Conservation (phyloP, 2,329 filamentous ascomycete genomes). For the Penicillium sp. region DNA sequence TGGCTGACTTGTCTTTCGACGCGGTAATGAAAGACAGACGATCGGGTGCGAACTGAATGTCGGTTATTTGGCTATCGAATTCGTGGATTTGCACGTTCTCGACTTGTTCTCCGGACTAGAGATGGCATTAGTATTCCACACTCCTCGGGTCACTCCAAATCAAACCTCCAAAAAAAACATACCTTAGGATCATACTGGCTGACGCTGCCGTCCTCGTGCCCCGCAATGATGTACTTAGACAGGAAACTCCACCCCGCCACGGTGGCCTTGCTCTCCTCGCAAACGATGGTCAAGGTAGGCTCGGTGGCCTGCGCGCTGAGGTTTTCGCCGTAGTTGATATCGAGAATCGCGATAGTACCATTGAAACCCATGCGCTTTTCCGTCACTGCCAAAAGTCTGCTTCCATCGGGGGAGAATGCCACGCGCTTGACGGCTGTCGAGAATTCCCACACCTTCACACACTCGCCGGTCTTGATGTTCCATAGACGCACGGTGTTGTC, state of each 20-base stretch:
- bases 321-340: constrained; percentile 79
- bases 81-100: constrained; percentile 84
- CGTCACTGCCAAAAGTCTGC: constrained; percentile 85
- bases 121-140: constrained; percentile 17
- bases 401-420: constrained; percentile 94
- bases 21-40: constrained; percentile 98
- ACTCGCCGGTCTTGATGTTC: constrained; percentile 90
- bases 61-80: constrained; percentile 77
- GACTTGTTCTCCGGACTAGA: constrained; percentile 73
- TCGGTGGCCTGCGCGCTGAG: constrained; percentile 78
- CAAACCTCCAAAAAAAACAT: constrained; percentile 22
- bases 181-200: constrained; percentile 90
- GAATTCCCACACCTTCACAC: constrained; percentile 97
- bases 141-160: not conserved
- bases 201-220: constrained; percentile 93
- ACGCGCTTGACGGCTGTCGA: constrained; percentile 95
- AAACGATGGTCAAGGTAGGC: constrained; percentile 81
- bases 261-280: constrained; percentile 93
- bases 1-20: constrained; percentile 95
- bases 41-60: constrained; percentile 92
- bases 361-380: constrained; percentile 98
- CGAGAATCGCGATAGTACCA: constrained; percentile 88
- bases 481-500: constrained; percentile 98
- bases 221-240: constrained; percentile 93
- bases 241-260: constrained; percentile 96